Percentiles rank a stretch among this genome's conserved stretches.
phyloP scores from a whole-genome alignment of 1,284 basidiomycete species.

The Cystobasidiaceae sp. region DNA sequence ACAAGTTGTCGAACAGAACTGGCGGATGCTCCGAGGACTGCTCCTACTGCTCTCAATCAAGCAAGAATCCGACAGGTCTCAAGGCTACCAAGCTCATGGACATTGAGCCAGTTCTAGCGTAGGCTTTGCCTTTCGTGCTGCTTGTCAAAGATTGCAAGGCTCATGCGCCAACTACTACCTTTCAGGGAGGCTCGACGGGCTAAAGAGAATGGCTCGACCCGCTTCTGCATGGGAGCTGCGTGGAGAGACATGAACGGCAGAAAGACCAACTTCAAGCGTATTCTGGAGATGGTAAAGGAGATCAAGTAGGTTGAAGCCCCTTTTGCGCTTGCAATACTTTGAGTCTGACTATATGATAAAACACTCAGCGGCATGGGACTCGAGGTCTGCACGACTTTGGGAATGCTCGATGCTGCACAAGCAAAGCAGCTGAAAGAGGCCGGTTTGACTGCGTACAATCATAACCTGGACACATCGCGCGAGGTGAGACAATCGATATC shows the following conservation, averaged over 20 bases:
- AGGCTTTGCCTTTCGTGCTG: conserved; percentile 48
- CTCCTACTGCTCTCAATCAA: conserved; percentile 97
- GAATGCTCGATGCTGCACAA: conserved; percentile 92
- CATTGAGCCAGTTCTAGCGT: conserved; percentile 84
- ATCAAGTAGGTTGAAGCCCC: conserved; percentile 50
- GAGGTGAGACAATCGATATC: conserved; percentile 69
- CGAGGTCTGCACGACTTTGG: conserved; percentile 91
- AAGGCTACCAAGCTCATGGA: conserved; percentile 84
- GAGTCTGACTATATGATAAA: background rate
- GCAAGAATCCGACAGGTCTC: conserved; percentile 80
- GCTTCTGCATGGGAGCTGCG: conserved; percentile 99
- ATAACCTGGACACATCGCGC: conserved; percentile 95
- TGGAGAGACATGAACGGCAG: conserved; percentile 93
- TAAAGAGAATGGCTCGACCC: conserved; percentile 90
- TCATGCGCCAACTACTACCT: background rate
- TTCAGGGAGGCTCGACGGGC: conserved; percentile 64
- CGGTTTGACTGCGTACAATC: conserved; percentile 95
- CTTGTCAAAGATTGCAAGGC: background rate
- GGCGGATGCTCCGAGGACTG: conserved; percentile 97
- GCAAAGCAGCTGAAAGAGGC: conserved; percentile 90
- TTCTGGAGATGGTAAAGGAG: conserved; percentile 80
- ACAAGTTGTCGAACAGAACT: conserved; percentile 45
- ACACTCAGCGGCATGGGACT: conserved; percentile 46
- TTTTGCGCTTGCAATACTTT: background rate
- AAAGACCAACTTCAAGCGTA: conserved; percentile 90